Conservation (phyloP, 257 asterid species). For the Verbascum thapsus region DNA sequence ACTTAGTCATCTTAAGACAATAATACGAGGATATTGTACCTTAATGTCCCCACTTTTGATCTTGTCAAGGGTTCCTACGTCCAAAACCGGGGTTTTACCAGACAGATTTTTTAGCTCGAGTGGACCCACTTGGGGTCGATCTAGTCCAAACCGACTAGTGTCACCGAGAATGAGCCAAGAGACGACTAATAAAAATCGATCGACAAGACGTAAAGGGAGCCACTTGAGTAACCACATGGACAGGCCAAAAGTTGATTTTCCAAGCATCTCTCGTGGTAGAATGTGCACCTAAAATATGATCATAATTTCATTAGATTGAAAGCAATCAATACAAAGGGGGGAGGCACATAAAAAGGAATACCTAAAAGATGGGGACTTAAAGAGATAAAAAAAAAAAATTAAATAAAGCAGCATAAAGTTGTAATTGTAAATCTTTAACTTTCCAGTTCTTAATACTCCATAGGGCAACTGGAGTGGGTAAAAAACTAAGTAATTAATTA, state of each 20-base stretch:
- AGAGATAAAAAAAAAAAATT: background rate
- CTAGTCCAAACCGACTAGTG: slow-evolving; percentile 57
- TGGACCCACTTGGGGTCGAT: slow-evolving; percentile 60
- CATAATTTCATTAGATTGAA: slow-evolving; percentile 7
- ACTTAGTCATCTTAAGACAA: background rate
- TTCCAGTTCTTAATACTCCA: background rate
- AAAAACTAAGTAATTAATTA: too few species aligned
- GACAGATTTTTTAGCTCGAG: slow-evolving; percentile 63
- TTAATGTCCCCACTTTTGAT: slow-evolving; percentile 73
- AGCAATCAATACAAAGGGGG: background rate
- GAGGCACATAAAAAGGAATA: slow-evolving; percentile 12
- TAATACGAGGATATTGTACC: slow-evolving; percentile 43
- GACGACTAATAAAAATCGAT: slow-evolving; percentile 47
- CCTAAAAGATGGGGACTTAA: slow-evolving; percentile 18
- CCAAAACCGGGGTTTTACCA: slow-evolving; percentile 71
- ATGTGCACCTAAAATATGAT: slow-evolving; percentile 59
- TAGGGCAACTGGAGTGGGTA: too few species aligned
- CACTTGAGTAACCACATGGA: slow-evolving; percentile 78
- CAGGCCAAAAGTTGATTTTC: slow-evolving; percentile 74
- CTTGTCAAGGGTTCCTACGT: slow-evolving; percentile 74
- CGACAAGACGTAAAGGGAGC: slow-evolving; percentile 69
- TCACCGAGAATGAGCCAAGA: slow-evolving; percentile 61
- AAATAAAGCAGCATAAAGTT: background rate
- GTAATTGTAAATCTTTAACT: background rate
- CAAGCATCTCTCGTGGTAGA: slow-evolving; percentile 79